Base-by-base conservation (phyloP, 345 rosid species). In the Eucalyptus caleyi region DNA sequence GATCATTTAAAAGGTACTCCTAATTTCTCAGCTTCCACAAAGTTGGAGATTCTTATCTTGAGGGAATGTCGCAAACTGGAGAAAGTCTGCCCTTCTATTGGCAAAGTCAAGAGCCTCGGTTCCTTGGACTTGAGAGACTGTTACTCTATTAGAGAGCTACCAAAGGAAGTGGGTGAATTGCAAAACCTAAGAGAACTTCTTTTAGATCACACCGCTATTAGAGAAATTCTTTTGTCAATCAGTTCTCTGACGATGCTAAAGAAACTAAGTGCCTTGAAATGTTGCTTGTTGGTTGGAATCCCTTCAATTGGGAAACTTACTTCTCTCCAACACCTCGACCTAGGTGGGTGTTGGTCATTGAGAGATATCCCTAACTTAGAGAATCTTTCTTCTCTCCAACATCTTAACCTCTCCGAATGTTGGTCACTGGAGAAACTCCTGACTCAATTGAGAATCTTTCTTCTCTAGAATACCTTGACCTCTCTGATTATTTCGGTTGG, bases 1-100 rank as follows among this genome's bases (percentile, higher is more conserved):
- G 0, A 4, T 0, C 0, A 62, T 7, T 14, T 62, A 30, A 30
- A 8, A 14, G 4, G 72, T 62, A 62, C 9, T 62, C 5, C 34
- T 30, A 4, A 62, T 62, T 3, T 62, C 34, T 62, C 34, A 2
- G 34, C 34, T 62, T 30, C 7, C 9, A 30, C 5, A 62, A 4
- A 62, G 9, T 30, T 62, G 72, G 34, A 30, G 34, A 30, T 7
- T 13, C 34, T 62, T 8, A 30, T 62, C 18, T 30, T 62, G 67
- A 59, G 4, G 3, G 0, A 26, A 0, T 59, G 67, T 6, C 12
- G 0, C 0, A 5, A 5, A 26, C 15, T 59, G 15, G 15, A 59
- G 67, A 30, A 59, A 59, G 0, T 59, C 7, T 6, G 13, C 67
- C n/a, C 67, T 11, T 59, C 67, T 24, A 26, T 59, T 11, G n/a